Percentiles rank a stretch among this genome's conserved stretches.
Evolutionary conservation across 2,329 filamentous ascomycete genomes (phyloP).

Genomic region (Fusarium ambrosium): DNA sequence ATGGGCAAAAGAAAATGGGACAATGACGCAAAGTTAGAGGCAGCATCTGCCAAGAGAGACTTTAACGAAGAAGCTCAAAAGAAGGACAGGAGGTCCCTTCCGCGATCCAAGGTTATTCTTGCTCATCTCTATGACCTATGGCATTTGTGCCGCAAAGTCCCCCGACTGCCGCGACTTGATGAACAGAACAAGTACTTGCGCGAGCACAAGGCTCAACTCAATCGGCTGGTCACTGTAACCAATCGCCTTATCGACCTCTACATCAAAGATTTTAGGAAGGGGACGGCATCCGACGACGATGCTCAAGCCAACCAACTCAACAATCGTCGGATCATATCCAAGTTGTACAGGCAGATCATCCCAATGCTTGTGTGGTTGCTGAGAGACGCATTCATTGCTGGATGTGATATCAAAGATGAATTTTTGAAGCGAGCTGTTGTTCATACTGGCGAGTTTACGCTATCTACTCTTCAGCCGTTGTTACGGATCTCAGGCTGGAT

Average conservation of each 20-base stretch:
- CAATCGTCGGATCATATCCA: conserved; percentile 12
- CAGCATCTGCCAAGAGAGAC: neutral
- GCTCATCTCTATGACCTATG: conserved; percentile 25
- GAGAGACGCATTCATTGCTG: conserved; percentile 38
- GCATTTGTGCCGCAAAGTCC: conserved; percentile 31
- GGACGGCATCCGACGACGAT: neutral
- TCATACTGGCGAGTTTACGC: conserved; percentile 38
- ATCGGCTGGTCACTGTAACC: conserved; percentile 22
- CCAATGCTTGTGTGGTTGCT: conserved; percentile 45
- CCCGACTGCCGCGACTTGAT: conserved; percentile 16
- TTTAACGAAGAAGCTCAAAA: neutral
- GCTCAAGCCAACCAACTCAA: neutral
- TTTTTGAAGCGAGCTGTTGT: neutral
- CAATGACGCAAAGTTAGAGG: neutral
- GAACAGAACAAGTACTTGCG: conserved; percentile 33
- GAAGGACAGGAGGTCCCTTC: neutral
- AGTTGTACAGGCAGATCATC: conserved; percentile 39
- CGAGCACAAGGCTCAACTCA: conserved; percentile 8
- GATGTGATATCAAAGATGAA: conserved; percentile 6
- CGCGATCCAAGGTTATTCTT: conserved; percentile 28
- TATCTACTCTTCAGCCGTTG: conserved; percentile 28
- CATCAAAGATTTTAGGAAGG: conserved; percentile 12
- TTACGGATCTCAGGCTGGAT: conserved; percentile 34
- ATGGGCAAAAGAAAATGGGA: conserved; percentile 29
- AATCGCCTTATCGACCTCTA: conserved; percentile 17